Percentiles rank a stretch among this genome's conserved stretches.
Conservation (phyloP, 2,329 filamentous ascomycete genomes). For the Fusarium mundagurra region DNA sequence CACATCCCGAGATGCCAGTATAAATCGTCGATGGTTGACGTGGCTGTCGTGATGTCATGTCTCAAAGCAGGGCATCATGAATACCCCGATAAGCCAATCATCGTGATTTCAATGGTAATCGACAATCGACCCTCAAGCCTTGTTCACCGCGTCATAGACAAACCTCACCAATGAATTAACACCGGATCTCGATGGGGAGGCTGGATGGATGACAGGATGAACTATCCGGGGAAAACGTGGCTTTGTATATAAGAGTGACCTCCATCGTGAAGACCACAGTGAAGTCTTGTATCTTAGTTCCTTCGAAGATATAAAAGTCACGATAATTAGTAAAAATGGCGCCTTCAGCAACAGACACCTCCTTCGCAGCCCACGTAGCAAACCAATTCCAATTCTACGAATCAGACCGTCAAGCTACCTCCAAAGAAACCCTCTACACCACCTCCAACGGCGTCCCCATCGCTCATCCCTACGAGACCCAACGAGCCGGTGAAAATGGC, state of each 20-base stretch:
- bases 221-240: neutral
- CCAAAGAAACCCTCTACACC: constrained; percentile 59
- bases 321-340: constrained; percentile 22
- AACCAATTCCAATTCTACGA: constrained; percentile 52
- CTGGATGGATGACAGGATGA: constrained; percentile 9
- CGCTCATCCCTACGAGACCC: constrained; percentile 66
- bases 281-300: neutral
- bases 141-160: constrained; percentile 33
- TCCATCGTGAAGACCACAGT: neutral
- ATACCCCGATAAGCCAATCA: constrained; percentile 16
- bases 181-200: neutral
- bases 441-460: constrained; percentile 66
- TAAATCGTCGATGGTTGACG: neutral
- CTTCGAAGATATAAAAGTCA: neutral
- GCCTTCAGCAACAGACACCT: constrained; percentile 46
- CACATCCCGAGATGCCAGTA: neutral
- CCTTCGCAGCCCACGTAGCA: constrained; percentile 50
- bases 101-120: constrained; percentile 13
- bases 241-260: neutral
- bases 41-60: constrained; percentile 7
- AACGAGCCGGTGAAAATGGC: constrained; percentile 66
- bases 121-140: neutral
- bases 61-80: constrained; percentile 21
- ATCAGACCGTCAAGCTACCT: constrained; percentile 51
- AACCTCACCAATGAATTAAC: neutral